A percentile compares a stretch with the other conserved stretches of the same genome.
phyloP scores from a whole-genome alignment of 225 moss, liverwort and hornwort genomes.

The Polytrichum commune region DNA sequence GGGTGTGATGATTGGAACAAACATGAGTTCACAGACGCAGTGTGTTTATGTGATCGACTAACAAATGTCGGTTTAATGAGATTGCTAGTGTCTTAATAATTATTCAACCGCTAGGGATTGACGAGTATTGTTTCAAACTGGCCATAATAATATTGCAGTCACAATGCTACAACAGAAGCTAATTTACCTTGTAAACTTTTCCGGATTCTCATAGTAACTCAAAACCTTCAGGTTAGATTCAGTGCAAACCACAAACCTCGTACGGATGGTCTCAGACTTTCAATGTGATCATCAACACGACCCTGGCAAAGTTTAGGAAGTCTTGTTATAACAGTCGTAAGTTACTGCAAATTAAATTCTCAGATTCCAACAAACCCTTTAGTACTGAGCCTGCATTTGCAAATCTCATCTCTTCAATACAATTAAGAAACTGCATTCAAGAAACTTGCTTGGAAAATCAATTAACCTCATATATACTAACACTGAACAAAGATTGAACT shows the following conservation, averaged over 20 bases:
- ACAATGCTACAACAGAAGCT: background rate
- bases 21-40: background rate
- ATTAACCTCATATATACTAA: no score
- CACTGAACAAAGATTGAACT: no score
- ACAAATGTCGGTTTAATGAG: background rate
- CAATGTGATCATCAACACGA: constrained; percentile 79
- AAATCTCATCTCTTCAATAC: no score
- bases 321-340: no score
- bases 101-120: no score
- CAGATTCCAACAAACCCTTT: no score
- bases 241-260: constrained; percentile 70
- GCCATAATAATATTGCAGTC: background rate
- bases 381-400: no score
- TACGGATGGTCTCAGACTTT: constrained; percentile 60
- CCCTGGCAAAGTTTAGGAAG: constrained; percentile 34
- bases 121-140: background rate
- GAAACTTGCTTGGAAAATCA: no score
- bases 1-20: constrained; percentile 17
- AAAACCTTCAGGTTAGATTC: constrained; percentile 78
- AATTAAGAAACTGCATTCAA: no score
- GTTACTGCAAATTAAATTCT: no score
- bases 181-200: background rate
- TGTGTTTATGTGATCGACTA: background rate
- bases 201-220: constrained; percentile 53
- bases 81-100: background rate